Evolutionary conservation across 1,284 basidiomycete species (phyloP), one percentile per base, ranked within the genome.

Genomic region (Trametes sp.): DNA sequence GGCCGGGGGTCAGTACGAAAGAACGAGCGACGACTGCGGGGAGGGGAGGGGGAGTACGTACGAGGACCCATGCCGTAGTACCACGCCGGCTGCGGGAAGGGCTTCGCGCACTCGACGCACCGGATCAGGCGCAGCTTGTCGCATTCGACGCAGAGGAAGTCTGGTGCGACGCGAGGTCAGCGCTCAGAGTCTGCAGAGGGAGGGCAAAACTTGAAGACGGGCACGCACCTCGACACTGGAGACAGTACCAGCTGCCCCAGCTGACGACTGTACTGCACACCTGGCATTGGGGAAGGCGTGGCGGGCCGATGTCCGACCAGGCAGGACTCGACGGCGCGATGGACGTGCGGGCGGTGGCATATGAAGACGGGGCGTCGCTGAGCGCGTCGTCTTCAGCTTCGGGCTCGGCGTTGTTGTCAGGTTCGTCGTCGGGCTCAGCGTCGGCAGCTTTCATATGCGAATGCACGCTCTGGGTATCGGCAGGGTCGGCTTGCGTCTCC

Each of bases 11-110:
- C n/a, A 11, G 31, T 33, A 7, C 44, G 35, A 24, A 26, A 14
- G 9, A 16, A 14, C 10, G 35, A 5, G 24, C 13, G n/a, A 26
- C 9, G n/a, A n/a, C n/a, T n/a, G n/a, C n/a, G n/a, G 52, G 41
- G 14, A 8, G 16, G 41, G 10, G 52, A 10, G 8, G n/a, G n/a
- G 29, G n/a, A 24, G 49, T 36, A 54, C 52, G 52, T 24, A 54
- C 52, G 52, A 4, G 41, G 38, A 23, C 38, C 52, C 26, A 29
- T 42, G 41, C 52, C 52, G 52, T 54, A 54, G 41, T 44, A 54
- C 52, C 52, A 54, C 11, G 24, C 16, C 26, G 52, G 52, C 52
- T 54, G 52, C 26, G 52, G 52, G 52, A 54, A 54, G 24, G 51
- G 51, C 38, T 41, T 54, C 26, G 21, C 38, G 52, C 52, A 54